Base-by-base conservation (phyloP, 257 asterid species). In the Rubia yunnanensis region DNA sequence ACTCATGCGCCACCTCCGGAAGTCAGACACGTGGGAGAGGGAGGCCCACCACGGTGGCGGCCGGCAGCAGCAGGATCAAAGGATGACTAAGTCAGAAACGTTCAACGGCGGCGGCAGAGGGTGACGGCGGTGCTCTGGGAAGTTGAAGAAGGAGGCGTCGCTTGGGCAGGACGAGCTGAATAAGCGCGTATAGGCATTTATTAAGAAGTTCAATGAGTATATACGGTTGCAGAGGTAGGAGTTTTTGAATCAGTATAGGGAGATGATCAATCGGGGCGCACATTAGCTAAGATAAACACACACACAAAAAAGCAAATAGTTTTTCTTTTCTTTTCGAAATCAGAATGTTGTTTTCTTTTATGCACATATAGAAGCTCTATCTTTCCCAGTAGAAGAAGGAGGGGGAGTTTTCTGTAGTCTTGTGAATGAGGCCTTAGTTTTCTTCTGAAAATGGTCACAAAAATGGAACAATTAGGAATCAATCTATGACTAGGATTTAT, bases 1-100 rank as follows among this genome's bases (percentile, higher is more conserved):
- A 5, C 72, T 86, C 18, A 80, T 83, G 60, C 70, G 96, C 64
- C 94, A 88, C 83, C 55, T 91, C 68, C 83, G 70, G 13, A 91
- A 91, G 67, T 84, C 89, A 0, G 95, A 88, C 78, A 91, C 97
- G 20, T 80, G 91, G 95, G 92, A 87, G 80, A 82, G 91, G 92
- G 92, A 87, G 77, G 82, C 64, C 18, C 72, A 61, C 18, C 72
- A 57, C 15, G 79, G 77, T 14, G 73, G 77, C 24, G 72, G 68
- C 64, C 62, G 15, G 60, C 83, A 9, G 73, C 83, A 44, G 0
- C 83, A 72, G 8, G 30, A 36, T 14, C 81, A 72, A 67, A 75
- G 53, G 66, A 81, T 91, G 92, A 74, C 32, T 34, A 86, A 86
- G 69, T 75, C 86, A 0, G 92, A 92, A 31, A 89, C 96, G 18